Evolutionary conservation across 805 yeast species (phyloP).

Genomic region (Yamadazyma philogaea): DNA sequence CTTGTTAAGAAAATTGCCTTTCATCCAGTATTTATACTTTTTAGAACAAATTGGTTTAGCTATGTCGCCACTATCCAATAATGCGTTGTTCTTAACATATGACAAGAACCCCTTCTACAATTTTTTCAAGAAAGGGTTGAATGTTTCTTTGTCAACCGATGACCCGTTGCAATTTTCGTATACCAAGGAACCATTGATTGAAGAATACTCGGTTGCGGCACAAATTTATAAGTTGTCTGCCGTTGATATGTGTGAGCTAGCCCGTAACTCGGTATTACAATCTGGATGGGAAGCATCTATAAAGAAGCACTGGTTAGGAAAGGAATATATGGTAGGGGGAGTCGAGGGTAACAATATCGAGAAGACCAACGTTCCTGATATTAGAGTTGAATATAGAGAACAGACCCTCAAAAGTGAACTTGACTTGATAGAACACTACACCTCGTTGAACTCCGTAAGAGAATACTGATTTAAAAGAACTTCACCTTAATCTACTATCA

Average conservation of each 20-base stretch:
- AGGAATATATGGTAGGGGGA: conserved; percentile 54
- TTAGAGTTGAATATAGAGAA: conserved; percentile 77
- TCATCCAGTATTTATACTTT: conserved; percentile 88
- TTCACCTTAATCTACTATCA: too few relatives aligned
- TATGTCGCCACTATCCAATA: conserved; percentile 96
- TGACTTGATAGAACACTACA: conserved; percentile 62
- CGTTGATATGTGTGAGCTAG: conserved; percentile 97
- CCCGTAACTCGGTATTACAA: conserved; percentile 86
- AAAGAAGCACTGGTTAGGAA: conserved; percentile 92
- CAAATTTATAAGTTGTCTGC: conserved; percentile 92
- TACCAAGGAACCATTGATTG: conserved; percentile 95
- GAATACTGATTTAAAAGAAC: too few relatives aligned
- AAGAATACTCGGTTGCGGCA: conserved; percentile 97
- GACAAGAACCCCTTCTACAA: conserved; percentile 94
- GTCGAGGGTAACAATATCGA: conserved; percentile 84
- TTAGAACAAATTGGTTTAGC: conserved; percentile 96
- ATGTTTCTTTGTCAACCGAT: conserved; percentile 92
- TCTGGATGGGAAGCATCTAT: conserved; percentile 89
- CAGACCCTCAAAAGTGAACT: conserved; percentile 75
- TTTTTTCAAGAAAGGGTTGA: conserved; percentile 89
- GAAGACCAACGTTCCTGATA: conserved; percentile 91
- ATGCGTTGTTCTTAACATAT: conserved; percentile 91
- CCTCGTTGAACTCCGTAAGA: conserved; percentile 20
- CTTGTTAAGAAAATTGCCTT: conserved; percentile 86
- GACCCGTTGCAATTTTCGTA: conserved; percentile 97